A percentile compares a stretch with the other conserved stretches of the same genome.
Conservation (phyloP, 2,329 filamentous ascomycete species). For the Pyricularia sp. region DNA sequence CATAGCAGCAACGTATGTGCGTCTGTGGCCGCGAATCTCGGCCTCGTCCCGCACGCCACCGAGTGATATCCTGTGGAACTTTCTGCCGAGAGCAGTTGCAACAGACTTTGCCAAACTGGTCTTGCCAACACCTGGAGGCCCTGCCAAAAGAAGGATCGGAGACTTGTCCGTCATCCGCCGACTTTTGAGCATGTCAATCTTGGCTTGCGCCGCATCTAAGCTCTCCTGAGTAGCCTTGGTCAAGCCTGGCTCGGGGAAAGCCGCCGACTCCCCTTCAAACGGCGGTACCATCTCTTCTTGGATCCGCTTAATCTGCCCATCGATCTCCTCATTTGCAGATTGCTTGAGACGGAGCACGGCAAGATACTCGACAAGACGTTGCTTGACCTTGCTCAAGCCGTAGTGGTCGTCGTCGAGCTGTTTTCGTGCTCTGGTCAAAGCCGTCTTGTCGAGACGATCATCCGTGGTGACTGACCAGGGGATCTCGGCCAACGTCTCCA, state of each 20-base stretch:
- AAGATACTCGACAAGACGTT: slow-evolving; percentile 86
- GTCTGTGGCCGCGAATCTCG: slow-evolving; percentile 87
- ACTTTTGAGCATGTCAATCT: slow-evolving; percentile 66
- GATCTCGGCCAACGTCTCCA: slow-evolving; percentile 89
- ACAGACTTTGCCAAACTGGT: slow-evolving; percentile 91
- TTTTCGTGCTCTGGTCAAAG: slow-evolving; percentile 68
- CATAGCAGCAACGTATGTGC: slow-evolving; percentile 99
- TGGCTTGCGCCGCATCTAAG: slow-evolving; percentile 41
- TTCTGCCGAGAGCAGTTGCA: slow-evolving; percentile 81
- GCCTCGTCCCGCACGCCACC: slow-evolving; percentile 94
- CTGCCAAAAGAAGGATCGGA: slow-evolving; percentile 85
- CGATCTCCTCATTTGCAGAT: slow-evolving; percentile 73
- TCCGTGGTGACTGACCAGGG: slow-evolving; percentile 82
- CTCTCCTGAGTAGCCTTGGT: slow-evolving; percentile 19
- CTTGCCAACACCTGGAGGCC: slow-evolving; percentile 91
- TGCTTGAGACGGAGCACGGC: slow-evolving; percentile 96
- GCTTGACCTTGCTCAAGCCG: slow-evolving; percentile 94
- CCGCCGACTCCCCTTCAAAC: slow-evolving; percentile 8
- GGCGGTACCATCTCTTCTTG: slow-evolving; percentile 45
- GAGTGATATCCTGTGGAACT: slow-evolving; percentile 94
- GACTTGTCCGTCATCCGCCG: slow-evolving; percentile 91
- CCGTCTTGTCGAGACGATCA: slow-evolving; percentile 75
- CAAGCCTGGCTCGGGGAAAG: slow-evolving; percentile 22
- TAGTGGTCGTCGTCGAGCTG: slow-evolving; percentile 96
- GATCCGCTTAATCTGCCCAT: slow-evolving; percentile 64